Conservation (phyloP, 495 filamentous ascomycete genomes). For the Penicillium macrosclerotiorum region DNA sequence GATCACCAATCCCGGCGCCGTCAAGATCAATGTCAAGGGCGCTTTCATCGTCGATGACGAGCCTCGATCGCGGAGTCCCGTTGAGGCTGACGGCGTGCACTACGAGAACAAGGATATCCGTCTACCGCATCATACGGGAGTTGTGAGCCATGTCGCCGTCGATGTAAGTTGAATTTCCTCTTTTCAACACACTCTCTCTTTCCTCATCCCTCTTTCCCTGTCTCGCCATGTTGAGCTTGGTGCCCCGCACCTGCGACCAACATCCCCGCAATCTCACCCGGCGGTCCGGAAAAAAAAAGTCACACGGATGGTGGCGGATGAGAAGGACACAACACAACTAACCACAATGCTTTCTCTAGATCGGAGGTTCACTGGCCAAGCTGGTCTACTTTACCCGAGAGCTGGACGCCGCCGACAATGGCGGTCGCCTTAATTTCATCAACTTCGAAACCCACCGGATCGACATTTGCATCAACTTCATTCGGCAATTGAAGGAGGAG, state of each 20-base stretch:
- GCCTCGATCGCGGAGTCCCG: conserved; percentile 47
- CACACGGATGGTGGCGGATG: background rate
- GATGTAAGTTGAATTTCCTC: conserved; percentile 68
- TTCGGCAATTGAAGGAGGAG: conserved; percentile 75
- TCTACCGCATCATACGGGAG: conserved; percentile 88
- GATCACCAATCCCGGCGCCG: conserved; percentile 78
- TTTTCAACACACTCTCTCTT: conserved; percentile 11
- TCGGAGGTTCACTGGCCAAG: conserved; percentile 92
- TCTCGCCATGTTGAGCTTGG: no score
- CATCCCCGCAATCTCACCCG: conserved; percentile 33
- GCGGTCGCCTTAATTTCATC: conserved; percentile 89
- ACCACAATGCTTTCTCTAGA: conserved; percentile 51
- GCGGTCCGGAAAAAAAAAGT: no score
- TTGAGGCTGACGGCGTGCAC: conserved; percentile 57
- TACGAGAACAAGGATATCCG: conserved; percentile 89
- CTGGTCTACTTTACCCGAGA: conserved; percentile 96
- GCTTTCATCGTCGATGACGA: conserved; percentile 94
- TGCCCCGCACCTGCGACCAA: conserved; percentile 31
- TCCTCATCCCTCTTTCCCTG: no score
- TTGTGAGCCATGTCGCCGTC: conserved; percentile 93
- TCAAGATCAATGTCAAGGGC: conserved; percentile 91
- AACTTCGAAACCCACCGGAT: conserved; percentile 94
- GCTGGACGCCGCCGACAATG: conserved; percentile 69
- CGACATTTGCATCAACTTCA: conserved; percentile 86
- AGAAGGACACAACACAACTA: conserved; percentile 15